Base-by-base conservation (phyloP, 2,329 filamentous ascomycete species). In the Penicillium polonicum region DNA sequence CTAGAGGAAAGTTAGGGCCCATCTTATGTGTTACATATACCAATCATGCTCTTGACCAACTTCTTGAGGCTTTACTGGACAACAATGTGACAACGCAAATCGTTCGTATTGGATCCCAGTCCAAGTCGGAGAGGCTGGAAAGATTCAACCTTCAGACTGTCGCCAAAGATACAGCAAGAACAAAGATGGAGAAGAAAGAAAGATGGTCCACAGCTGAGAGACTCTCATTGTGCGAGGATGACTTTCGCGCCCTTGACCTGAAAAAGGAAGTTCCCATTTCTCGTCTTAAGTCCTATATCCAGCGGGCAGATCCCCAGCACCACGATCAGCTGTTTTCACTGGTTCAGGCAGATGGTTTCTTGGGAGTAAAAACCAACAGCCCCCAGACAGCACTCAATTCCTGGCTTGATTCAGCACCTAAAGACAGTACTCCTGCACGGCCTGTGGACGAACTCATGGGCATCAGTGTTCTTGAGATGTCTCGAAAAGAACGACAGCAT, bases 51-150 rank as follows among this genome's bases (percentile, higher is more conserved):
- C 70, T 84, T 0, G 82, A 85, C 43, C 81, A 85, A 62, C 77
- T 89, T 0, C 75, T 90, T 0, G 82, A 88, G 61, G 82, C 88
- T 58, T 69, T 89, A 0, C 54, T 85, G 44, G 56, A 72, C n/a
- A 62, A 65, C 23, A 44, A 66, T 9, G 66, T 72, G 48, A 63
- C 65, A 13, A 52, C 60, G 12, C 64, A 83, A 6, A 78, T 90
- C 27, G 79, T 89, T 27, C 84, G 87, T 0, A 83, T 90, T 5
- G 87, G 88, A 0, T 80, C 78, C 0, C 79, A 79, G 17, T 85
- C 80, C 2, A 84, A 85, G 57, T 85, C 83, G 0, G 78, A 82
- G 31, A 63, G 72, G 2, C 70, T 90, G 0, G 65, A 80, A 9
- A 65, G 67, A 0, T 67, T 81, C n/a, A 87, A 84, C 54, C 76